Evolutionary conservation across 768 basidiomycete genomes (phyloP).

Genomic region (Naganishia friedmannii): DNA sequence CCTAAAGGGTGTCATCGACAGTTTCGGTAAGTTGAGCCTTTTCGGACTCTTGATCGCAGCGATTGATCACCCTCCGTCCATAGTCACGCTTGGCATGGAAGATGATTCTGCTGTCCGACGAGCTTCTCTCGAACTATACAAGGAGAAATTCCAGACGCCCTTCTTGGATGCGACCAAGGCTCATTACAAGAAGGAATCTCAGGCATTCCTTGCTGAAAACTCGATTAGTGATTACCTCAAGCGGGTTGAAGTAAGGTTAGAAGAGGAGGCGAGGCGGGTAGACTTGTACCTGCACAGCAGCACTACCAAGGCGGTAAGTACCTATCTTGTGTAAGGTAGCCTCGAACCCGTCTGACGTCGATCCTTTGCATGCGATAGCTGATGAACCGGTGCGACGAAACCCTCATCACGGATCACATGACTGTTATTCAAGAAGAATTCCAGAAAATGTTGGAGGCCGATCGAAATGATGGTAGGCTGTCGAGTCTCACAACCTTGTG

Average conservation of each 20-base stretch:
- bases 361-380: constrained; percentile 41
- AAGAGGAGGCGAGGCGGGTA: constrained; percentile 91
- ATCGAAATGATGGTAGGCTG: constrained; percentile 69
- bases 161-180: constrained; percentile 85
- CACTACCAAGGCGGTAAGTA: constrained; percentile 68
- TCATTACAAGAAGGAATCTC: constrained; percentile 89
- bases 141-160: constrained; percentile 79
- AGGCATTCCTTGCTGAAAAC: constrained; percentile 81
- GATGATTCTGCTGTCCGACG: constrained; percentile 61
- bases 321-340: background rate
- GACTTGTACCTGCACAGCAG: constrained; percentile 87
- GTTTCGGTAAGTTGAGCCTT: constrained; percentile 58
- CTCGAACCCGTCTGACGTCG: constrained; percentile 33
- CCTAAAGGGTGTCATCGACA: constrained; percentile 91
- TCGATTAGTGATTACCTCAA: constrained; percentile 90
- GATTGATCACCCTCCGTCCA: background rate
- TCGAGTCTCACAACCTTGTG: too few species aligned
- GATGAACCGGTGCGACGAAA: constrained; percentile 70
- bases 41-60: background rate
- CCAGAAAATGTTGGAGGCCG: constrained; percentile 71
- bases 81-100: constrained; percentile 85
- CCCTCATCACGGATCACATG: constrained; percentile 82
- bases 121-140: constrained; percentile 72
- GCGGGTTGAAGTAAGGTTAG: constrained; percentile 86
- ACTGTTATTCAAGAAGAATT: constrained; percentile 89